Evolutionary conservation across 768 basidiomycete genomes (phyloP), one percentile per base, ranked within the genome.

Genomic region (Leccinellum rugosiceps): DNA sequence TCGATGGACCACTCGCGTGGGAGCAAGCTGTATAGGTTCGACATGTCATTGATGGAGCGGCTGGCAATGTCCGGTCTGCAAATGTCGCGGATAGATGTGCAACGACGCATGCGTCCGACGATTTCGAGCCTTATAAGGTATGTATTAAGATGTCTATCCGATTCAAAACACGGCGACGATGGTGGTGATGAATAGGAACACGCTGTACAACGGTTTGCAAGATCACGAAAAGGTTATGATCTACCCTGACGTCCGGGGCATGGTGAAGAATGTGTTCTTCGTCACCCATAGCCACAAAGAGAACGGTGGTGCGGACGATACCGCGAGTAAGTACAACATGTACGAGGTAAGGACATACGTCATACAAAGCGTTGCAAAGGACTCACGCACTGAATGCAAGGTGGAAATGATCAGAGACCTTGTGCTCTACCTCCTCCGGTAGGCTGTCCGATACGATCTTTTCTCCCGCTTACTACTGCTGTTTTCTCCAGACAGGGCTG

Each of bases 31-130:
- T 90, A 79, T 72, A 81, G 78, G 44, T 87, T 90, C 60, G 87
- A 89, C 60, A 81, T 82, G 75, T 88, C 86, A 1, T 75, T 90
- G 1, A 90, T 92, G 86, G 89, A 92, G 61, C 80, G 90, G 14
- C 74, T 92, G 9, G 78, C 87, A 0, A 65, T 62, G 6, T 76
- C 75, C 23, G 83, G 84, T 9, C 66, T 88, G 30, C 70, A 77
- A 0, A 90, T 91, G 88, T 86, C 87, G 2, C 79, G 78, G 34
- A 83, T 91, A 13, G 77, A 86, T 62, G 81, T 88, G 0, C 90
- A 92, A 66, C 75, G 90, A 1, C 78, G 90, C 14, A 92, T 92
- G 90, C 76, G 87, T 6, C 89, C 89, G 0, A 63, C 69, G 4
- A 90, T 92, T 44, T 85, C 88, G 1, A 76, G 78, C 32, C 71